Conservation (phyloP, 192 early-diverging fungal species). For the Dissophora ornata region DNA sequence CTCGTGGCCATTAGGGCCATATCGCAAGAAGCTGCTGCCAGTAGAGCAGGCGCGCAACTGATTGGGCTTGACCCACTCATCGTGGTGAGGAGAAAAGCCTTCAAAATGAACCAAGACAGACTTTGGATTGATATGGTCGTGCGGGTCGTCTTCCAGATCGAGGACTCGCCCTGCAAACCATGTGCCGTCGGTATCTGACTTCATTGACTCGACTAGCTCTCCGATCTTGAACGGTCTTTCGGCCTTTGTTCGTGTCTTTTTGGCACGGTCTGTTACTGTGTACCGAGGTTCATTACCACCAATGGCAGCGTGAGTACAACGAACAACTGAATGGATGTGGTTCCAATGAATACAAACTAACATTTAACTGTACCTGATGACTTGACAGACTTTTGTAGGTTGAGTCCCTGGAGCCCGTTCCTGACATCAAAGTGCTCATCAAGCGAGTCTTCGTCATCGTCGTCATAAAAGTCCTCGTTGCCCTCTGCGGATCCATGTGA, state of each 20-base stretch:
- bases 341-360: too few relatives aligned
- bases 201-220: conserved; percentile 50
- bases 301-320: too few relatives aligned
- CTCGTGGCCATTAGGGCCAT: conserved; percentile 60
- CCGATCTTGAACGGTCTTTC: conserved; percentile 53
- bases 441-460: conserved; percentile 32
- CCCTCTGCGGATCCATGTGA: conserved; percentile 40
- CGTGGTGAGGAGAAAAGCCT: conserved; percentile 62
- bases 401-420: conserved; percentile 40
- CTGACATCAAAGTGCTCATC: conserved; percentile 45
- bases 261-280: conserved; percentile 11
- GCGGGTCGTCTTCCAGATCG: conserved; percentile 51
- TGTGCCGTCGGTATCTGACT: conserved; percentile 47
- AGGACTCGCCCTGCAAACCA: conserved; percentile 51
- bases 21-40: conserved; percentile 37
- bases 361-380: conserved; percentile 32
- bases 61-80: conserved; percentile 60
- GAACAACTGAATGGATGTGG: too few relatives aligned
- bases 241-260: conserved; percentile 35
- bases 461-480: conserved; percentile 25
- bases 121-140: conserved; percentile 53
- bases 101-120: conserved; percentile 64
- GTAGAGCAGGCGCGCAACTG: conserved; percentile 54
- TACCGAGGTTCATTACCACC: too few relatives aligned
- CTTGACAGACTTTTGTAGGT: conserved; percentile 38